Evolutionary conservation across 257 asterid species (phyloP).

Genomic region (Handroanthus guayacan): DNA sequence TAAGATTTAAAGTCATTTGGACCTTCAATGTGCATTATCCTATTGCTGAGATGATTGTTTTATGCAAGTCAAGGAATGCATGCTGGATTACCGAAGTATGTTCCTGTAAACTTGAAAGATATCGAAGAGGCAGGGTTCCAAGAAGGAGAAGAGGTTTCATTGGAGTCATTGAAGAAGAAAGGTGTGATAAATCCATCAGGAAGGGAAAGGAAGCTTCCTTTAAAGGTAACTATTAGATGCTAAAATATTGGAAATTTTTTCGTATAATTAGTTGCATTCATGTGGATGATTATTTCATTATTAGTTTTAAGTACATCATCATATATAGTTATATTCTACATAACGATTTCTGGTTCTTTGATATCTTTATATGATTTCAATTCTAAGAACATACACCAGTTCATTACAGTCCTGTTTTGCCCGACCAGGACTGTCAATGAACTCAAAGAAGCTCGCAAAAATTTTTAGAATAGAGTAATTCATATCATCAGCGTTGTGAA

Average conservation of each 20-base stretch:
- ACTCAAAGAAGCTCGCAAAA: not conserved
- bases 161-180: slow-evolving; percentile 84
- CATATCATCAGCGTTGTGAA: no score
- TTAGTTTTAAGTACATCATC: not conserved
- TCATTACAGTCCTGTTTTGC: not conserved
- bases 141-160: slow-evolving; percentile 95
- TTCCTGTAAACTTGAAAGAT: slow-evolving; percentile 87
- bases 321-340: not conserved
- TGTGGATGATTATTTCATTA: not conserved
- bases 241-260: not conserved
- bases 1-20: slow-evolving; percentile 1
- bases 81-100: slow-evolving; percentile 90
- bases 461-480: not conserved
- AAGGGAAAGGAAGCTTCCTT: slow-evolving; percentile 90
- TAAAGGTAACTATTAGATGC: slow-evolving; percentile 63
- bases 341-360: slow-evolving; percentile 7
- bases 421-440: not conserved
- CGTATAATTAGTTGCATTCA: not conserved
- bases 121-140: slow-evolving; percentile 79
- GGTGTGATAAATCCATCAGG: slow-evolving; percentile 96
- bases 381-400: not conserved
- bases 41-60: slow-evolving; percentile 29
- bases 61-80: slow-evolving; percentile 69
- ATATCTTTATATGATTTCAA: not conserved
- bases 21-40: not conserved